These are phyloP conservation scores for Rhytidhysteron rufulum DNA, from an alignment of 2,329 filamentous ascomycete genomes.

Conservation along the genomic window DNA sequence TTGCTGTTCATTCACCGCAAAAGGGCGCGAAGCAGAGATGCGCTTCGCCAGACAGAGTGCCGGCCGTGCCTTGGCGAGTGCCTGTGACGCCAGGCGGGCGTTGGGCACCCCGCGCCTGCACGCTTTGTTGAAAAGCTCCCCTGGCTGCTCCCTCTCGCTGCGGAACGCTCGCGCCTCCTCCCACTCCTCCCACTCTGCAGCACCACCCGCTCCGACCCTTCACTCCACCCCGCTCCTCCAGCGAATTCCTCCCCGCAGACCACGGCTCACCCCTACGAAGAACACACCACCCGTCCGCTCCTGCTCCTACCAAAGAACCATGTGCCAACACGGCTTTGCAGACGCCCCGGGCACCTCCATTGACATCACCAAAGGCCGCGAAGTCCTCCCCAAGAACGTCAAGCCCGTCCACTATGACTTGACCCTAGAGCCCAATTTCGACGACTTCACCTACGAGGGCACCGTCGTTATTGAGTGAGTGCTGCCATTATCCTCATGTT, in stretches of 20 bases:
- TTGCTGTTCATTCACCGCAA: conserved; percentile 16
- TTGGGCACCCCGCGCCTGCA: not conserved
- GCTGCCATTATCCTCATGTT: not conserved
- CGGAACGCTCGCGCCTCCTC: conserved; percentile 16
- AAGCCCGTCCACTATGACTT: conserved; percentile 90
- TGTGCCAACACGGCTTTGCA: conserved; percentile 62
- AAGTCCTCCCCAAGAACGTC: conserved; percentile 88
- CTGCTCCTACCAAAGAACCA: conserved; percentile 73
- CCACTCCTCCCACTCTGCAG: conserved; percentile 13
- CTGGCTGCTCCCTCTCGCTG: conserved; percentile 16
- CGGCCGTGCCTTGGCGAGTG: not conserved
- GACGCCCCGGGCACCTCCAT: conserved; percentile 55
- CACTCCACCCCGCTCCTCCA: not conserved
- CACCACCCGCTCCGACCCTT: conserved; percentile 11
- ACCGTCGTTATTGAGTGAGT: conserved; percentile 74
- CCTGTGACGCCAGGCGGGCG: conserved; percentile 1
- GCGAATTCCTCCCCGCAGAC: conserved; percentile 21
- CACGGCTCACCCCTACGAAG: conserved; percentile 18
- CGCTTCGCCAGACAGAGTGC: conserved; percentile 27
- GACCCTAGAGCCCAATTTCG: conserved; percentile 85
- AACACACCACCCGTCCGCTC: conserved; percentile 40
- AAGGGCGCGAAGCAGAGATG: conserved; percentile 16
- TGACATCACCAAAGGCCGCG: conserved; percentile 63
- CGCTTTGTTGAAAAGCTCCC: conserved; percentile 4
- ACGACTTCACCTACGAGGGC: conserved; percentile 82